A percentile compares a stretch with the other conserved stretches of the same genome.
These are phyloP conservation scores for Alternaria conjuncta DNA, from an alignment of 2,329 filamentous ascomycete genomes.

Conservation along the genomic window DNA sequence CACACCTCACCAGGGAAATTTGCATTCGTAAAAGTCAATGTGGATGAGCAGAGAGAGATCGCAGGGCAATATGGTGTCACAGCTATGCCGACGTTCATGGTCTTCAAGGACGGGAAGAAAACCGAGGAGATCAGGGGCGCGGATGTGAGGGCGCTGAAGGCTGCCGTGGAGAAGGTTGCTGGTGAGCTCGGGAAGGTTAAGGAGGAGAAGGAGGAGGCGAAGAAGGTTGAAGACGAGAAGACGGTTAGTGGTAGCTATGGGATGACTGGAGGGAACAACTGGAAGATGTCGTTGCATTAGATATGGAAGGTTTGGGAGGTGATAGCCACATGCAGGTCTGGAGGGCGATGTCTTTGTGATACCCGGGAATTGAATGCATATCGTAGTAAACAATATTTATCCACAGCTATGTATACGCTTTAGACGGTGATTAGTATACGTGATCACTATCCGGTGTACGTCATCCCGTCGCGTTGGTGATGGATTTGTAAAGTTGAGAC, in stretches of 20 bases:
- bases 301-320: not conserved
- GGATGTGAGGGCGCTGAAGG: conserved; percentile 35
- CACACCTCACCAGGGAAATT: conserved; percentile 54
- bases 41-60: conserved; percentile 59
- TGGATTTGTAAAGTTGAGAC: conserved; percentile 36
- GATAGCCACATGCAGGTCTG: not conserved
- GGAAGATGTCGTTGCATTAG: conserved; percentile 38
- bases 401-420: not conserved
- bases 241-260: conserved; percentile 44
- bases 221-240: conserved; percentile 32
- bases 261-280: conserved; percentile 36
- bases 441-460: not conserved
- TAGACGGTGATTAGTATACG: not conserved
- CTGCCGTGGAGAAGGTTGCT: conserved; percentile 28
- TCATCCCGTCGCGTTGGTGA: conserved; percentile 1
- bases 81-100: conserved; percentile 50
- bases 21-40: conserved; percentile 62
- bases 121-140: conserved; percentile 40
- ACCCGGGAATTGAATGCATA: not conserved
- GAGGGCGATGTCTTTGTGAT: not conserved
- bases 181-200: conserved; percentile 16
- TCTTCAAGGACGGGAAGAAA: conserved; percentile 43
- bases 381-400: not conserved
- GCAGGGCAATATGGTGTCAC: conserved; percentile 57
- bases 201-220: conserved; percentile 9